These are phyloP conservation scores for Trichoderma hamatum DNA, from an alignment of 2,329 filamentous ascomycete genomes.

Conservation along the genomic window DNA sequence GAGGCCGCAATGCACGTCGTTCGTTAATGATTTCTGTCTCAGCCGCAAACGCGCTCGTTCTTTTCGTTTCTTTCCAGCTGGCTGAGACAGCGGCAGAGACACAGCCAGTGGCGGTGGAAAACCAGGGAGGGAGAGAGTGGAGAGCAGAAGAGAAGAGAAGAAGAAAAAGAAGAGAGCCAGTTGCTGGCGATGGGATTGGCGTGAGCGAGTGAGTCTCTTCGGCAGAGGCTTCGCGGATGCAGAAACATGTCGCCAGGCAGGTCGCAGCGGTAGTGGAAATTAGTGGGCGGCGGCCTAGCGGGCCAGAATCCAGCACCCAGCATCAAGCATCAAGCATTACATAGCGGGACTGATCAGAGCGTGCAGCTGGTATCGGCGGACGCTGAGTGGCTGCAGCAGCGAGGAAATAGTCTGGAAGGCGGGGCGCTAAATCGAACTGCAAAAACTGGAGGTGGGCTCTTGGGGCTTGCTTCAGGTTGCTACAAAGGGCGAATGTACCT, in stretches of 20 bases:
- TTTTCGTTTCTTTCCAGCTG: background rate
- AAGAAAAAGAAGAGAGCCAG: background rate
- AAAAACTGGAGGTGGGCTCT: background rate
- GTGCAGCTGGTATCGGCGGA: background rate
- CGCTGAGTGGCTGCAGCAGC: constrained; percentile 12
- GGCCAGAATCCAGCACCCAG: background rate
- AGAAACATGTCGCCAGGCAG: constrained; percentile 16
- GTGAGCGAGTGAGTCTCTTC: constrained; percentile 13
- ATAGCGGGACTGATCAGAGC: background rate
- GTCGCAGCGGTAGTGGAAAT: constrained; percentile 22
- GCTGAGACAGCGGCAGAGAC: constrained; percentile 8
- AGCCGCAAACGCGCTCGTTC: constrained; percentile 5
- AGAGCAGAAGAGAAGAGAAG: background rate
- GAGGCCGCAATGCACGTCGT: constrained; percentile 1
- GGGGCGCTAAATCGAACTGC: constrained; percentile 1
- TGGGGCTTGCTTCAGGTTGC: background rate
- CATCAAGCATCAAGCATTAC: background rate
- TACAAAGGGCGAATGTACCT: background rate
- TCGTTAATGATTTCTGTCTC: constrained; percentile 1
- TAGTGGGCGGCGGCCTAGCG: constrained; percentile 11
- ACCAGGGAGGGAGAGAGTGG: background rate
- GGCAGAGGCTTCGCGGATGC: background rate
- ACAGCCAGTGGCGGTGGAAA: background rate
- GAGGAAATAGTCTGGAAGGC: background rate
- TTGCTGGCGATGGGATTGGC: constrained; percentile 5